Evolutionary conservation across 306 rosid genomes (phyloP).

Genomic region (Medicago truncatula): MtrunA17r5.0-ANR NC_053044.1:35769501-35770000

Average conservation of each 20-base stretch:
- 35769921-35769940: neutral
- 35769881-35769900: neutral
- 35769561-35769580: neutral
- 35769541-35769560: neutral
- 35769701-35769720: neutral
- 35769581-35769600: neutral
- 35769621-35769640: neutral
- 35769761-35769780: neutral
- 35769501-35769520: conserved; percentile 7
- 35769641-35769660: conserved; percentile 31
- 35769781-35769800: conserved; percentile 15
- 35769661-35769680: conserved; percentile 18
- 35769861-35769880: neutral
- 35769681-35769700: conserved; percentile 19
- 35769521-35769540: neutral
- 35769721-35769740: neutral
- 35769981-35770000: no score
- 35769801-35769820: neutral
- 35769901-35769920: neutral
- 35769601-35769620: neutral
- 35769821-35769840: conserved; percentile 22
- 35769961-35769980: no score
- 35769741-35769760: no score
- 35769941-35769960: neutral
- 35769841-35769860: neutral